phyloP scores from a whole-genome alignment of 2,329 filamentous ascomycete genomes.

The Annulohypoxylon truncatum region DNA sequence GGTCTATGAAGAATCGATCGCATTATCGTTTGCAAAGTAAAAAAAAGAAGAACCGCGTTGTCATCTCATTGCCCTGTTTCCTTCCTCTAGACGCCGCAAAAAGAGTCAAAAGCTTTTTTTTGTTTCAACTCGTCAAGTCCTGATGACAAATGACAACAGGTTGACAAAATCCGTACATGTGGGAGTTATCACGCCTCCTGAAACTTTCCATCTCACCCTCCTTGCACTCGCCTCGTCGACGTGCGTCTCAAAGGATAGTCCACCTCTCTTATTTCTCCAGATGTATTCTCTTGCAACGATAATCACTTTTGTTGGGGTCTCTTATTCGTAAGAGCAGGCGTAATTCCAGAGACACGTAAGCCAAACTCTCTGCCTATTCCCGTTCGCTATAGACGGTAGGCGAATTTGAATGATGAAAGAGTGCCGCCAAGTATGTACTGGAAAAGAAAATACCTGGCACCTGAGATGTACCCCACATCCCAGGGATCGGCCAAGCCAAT shows the following conservation, averaged over 20 bases:
- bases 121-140: conserved; percentile 34
- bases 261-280: conserved; percentile 11
- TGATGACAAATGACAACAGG: conserved; percentile 19
- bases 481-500: conserved; percentile 15
- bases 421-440: conserved; percentile 46
- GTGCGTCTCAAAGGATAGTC: conserved; percentile 13
- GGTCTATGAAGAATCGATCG: conserved; percentile 48
- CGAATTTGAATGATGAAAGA: conserved; percentile 27
- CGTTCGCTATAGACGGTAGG: conserved; percentile 12
- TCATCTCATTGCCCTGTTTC: conserved; percentile 42
- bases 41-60: conserved; percentile 42
- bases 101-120: conserved; percentile 23
- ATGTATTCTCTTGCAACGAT: conserved; percentile 19
- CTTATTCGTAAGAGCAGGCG: conserved; percentile 2
- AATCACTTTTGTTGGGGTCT: conserved; percentile 16
- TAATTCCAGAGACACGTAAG: neutral
- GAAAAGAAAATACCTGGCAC: conserved; percentile 40
- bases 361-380: conserved; percentile 5
- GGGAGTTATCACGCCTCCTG: conserved; percentile 12
- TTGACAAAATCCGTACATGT: conserved; percentile 41
- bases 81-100: conserved; percentile 45
- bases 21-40: conserved; percentile 45
- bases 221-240: conserved; percentile 9
- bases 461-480: conserved; percentile 12
- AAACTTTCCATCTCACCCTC: conserved; percentile 17